phyloP scores from a whole-genome alignment of 2,329 filamentous ascomycete species.

The Trichoderma guizhouense region DNA sequence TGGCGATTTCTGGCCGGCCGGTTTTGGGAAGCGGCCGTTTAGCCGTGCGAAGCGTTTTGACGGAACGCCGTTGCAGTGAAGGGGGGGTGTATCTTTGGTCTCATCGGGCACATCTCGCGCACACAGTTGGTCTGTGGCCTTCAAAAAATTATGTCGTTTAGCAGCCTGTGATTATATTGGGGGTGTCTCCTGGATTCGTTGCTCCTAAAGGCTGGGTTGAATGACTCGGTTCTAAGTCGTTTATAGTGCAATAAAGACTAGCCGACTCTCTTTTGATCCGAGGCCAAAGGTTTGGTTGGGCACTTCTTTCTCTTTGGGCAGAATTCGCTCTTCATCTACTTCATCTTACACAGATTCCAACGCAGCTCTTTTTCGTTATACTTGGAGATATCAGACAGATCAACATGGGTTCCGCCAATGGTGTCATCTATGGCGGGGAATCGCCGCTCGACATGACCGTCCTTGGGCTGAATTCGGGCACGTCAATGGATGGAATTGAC shows the following conservation, averaged over 20 bases:
- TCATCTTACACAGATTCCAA: neutral
- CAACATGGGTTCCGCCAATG: slow-evolving; percentile 7
- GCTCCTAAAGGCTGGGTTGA: neutral
- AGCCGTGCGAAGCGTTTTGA: slow-evolving; percentile 14
- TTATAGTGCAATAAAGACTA: neutral
- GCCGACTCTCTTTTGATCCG: neutral
- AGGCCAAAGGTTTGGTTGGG: neutral
- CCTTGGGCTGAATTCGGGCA: slow-evolving; percentile 49
- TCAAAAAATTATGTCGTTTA: neutral
- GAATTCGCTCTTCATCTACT: neutral
- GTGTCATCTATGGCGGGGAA: neutral
- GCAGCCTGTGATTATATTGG: neutral
- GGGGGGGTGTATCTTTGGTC: neutral
- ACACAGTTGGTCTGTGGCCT: neutral
- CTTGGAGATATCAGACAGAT: neutral
- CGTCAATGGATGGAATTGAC: slow-evolving; percentile 55
- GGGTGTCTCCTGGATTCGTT: neutral
- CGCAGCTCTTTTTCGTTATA: neutral
- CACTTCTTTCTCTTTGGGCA: neutral
- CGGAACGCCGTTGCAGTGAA: neutral
- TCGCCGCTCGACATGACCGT: slow-evolving; percentile 47
- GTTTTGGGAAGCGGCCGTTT: neutral
- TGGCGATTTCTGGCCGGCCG: neutral
- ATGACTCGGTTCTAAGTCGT: neutral
- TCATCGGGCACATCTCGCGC: slow-evolving; percentile 8